phyloP scores from a whole-genome alignment of 1,284 basidiomycete species.

The Porodaedalea pini region DNA sequence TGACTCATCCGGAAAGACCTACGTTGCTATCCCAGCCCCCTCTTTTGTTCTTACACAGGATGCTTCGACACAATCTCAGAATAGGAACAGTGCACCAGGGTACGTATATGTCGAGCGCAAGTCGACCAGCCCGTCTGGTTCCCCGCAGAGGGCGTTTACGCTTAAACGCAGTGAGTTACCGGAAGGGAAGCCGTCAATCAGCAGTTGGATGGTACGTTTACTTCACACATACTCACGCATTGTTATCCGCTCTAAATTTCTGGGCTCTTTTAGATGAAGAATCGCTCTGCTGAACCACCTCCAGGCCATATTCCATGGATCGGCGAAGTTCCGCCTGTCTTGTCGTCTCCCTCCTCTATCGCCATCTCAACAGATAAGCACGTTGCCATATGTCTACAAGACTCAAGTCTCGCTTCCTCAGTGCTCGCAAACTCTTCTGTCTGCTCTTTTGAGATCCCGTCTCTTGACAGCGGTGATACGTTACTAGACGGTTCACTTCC shows the following conservation, averaged over 20 bases:
- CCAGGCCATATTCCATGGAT: constrained; percentile 20
- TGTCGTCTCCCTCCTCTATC: not conserved
- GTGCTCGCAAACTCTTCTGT: not conserved
- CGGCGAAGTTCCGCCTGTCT: constrained; percentile 1
- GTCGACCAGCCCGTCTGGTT: not conserved
- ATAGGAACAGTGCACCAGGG: not conserved
- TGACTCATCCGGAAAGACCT: constrained; percentile 20
- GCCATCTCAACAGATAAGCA: not conserved
- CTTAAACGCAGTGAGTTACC: not conserved
- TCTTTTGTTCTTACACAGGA: constrained; percentile 15
- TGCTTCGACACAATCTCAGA: not conserved
- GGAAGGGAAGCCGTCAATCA: not conserved
- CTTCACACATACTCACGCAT: not conserved
- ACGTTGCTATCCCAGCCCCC: constrained; percentile 18
- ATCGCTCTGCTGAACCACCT: constrained; percentile 6
- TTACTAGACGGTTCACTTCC: constrained; percentile 14
- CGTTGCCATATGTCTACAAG: not conserved
- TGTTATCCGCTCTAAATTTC: not conserved
- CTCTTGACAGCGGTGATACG: constrained; percentile 1
- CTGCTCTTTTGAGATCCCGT: constrained; percentile 6
- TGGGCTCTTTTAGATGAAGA: not conserved
- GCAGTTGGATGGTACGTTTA: constrained; percentile 16
- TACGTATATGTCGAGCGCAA: constrained; percentile 17
- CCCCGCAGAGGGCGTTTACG: not conserved
- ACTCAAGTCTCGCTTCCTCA: not conserved